Percentiles rank a stretch among this genome's conserved stretches.
phyloP scores from a whole-genome alignment of 345 rosid genomes.

The Eucalyptus dawsonii region DNA sequence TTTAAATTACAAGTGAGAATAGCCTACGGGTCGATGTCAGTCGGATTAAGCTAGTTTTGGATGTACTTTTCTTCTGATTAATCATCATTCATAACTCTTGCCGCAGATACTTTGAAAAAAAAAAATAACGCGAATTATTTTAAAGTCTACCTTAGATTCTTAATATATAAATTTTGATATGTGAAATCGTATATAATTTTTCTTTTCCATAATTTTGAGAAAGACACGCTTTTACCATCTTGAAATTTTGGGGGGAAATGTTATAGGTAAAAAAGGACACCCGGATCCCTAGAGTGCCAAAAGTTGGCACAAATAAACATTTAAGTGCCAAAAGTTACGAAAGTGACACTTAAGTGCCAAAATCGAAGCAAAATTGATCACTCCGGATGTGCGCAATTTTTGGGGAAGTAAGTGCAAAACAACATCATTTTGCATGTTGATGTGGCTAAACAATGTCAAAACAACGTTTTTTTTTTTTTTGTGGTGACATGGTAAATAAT shows the following conservation, averaged over 20 bases:
- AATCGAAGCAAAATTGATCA: too few species aligned
- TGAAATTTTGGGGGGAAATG: background rate
- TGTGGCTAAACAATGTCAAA: too few species aligned
- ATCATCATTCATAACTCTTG: background rate
- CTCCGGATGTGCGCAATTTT: too few species aligned
- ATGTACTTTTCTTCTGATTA: background rate
- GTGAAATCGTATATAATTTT: background rate
- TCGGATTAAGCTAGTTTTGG: background rate
- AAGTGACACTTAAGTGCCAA: too few species aligned
- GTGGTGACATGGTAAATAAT: too few species aligned
- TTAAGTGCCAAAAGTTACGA: too few species aligned
- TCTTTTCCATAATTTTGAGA: background rate
- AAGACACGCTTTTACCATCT: background rate
- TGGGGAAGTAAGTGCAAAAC: too few species aligned
- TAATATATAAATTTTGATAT: background rate
- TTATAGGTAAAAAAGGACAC: background rate
- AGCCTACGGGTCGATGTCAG: rapidly evolving
- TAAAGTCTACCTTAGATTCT: background rate
- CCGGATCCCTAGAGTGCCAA: too few species aligned
- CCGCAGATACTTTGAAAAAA: background rate
- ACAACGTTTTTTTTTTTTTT: too few species aligned
- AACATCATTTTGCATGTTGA: too few species aligned
- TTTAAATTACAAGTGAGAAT: background rate
- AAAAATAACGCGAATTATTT: rapidly evolving
- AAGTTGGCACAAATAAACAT: too few species aligned